Evolutionary conservation across 2,329 filamentous ascomycete species (phyloP), one percentile per base, ranked within the genome.

Genomic region (Didymella segeticola): DNA sequence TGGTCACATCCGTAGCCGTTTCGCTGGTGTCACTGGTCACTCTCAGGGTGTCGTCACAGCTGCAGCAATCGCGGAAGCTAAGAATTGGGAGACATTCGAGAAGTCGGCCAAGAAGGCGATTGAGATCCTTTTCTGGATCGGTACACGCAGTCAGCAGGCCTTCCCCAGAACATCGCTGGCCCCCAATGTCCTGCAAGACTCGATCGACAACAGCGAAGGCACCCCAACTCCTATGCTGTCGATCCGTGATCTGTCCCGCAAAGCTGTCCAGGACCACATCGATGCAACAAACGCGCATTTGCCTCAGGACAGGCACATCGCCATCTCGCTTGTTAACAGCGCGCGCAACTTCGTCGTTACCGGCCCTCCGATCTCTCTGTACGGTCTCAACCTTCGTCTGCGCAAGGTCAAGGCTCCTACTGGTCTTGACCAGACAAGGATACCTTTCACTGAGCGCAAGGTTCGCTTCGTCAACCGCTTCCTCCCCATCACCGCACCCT

Each of bases 71-170:
- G 90, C 96, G 1, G 91, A 93, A 5, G 91, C 93, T 4, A 89
- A 91, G 63, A 92, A 89, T 23, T 99, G 95, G 95, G 92, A 96
- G 59, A 90, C 90, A 1, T 99, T 95, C 75, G 86, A 89, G 62
- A 87, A 90, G 69, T 86, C 91, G 49, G 85, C 91, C 49, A 88
- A 83, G 67, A 87, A 91, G 64, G 90, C 93, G 2, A 81, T 99
- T 60, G 95, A 90, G 25, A 91, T 97, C 69, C 88, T 99, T 25
- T 99, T 99, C 83, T 99, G 95, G 95, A 96, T 99, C 64, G 95
- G 96, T 73, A 88, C 93, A 57, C 89, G 95, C 70, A 97, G 93
- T 76, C 95, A 99, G 77, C 95, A 99, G 77, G 93, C 93, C 2
- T 99, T 97, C 78, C 96, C 95, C 31, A 87, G 90, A 65, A 99